Conservation (phyloP, 2,329 filamentous ascomycete genomes). For the Talaromyces sp. region DNA sequence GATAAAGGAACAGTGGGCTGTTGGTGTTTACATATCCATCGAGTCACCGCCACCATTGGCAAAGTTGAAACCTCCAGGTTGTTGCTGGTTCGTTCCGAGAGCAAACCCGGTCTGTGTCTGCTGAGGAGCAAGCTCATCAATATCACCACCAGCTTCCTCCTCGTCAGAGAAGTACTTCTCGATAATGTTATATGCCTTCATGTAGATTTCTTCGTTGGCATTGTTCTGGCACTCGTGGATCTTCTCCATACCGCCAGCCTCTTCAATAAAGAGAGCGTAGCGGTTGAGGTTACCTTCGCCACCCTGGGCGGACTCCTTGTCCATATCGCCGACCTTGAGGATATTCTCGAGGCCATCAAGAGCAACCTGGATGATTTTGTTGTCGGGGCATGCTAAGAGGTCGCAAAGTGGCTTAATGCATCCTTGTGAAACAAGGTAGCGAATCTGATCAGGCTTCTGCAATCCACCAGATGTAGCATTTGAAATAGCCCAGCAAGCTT, state of each 20-base stretch:
- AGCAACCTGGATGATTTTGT: slow-evolving; percentile 99
- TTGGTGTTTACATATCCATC: slow-evolving; percentile 63
- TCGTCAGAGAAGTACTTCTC: slow-evolving; percentile 99
- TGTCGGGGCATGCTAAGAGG: slow-evolving; percentile 90
- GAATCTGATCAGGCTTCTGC: slow-evolving; percentile 97
- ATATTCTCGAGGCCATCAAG: slow-evolving; percentile 98
- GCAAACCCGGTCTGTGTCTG: slow-evolving; percentile 70
- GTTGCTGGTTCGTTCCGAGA: slow-evolving; percentile 59
- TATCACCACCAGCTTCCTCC: slow-evolving; percentile 72
- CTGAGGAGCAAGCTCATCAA: slow-evolving; percentile 71
- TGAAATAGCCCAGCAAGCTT: slow-evolving; percentile 99
- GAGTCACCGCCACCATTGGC: slow-evolving; percentile 65
- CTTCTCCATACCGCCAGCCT: slow-evolving; percentile 99
- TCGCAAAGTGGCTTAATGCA: slow-evolving; percentile 98
- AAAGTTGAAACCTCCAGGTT: slow-evolving; percentile 84
- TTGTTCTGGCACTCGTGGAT: slow-evolving; percentile 99
- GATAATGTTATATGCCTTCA: slow-evolving; percentile 99
- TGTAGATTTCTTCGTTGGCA: slow-evolving; percentile 99
- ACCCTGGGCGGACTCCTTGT: slow-evolving; percentile 72
- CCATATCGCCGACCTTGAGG: slow-evolving; percentile 97
- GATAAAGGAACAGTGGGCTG: background rate
- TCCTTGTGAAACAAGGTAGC: slow-evolving; percentile 86
- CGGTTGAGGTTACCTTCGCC: slow-evolving; percentile 66
- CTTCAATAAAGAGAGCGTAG: slow-evolving; percentile 96
- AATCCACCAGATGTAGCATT: slow-evolving; percentile 96